Evolutionary conservation across 192 early-diverging fungal genomes (phyloP).

Genomic region (Funneliformis mosseae): DNA sequence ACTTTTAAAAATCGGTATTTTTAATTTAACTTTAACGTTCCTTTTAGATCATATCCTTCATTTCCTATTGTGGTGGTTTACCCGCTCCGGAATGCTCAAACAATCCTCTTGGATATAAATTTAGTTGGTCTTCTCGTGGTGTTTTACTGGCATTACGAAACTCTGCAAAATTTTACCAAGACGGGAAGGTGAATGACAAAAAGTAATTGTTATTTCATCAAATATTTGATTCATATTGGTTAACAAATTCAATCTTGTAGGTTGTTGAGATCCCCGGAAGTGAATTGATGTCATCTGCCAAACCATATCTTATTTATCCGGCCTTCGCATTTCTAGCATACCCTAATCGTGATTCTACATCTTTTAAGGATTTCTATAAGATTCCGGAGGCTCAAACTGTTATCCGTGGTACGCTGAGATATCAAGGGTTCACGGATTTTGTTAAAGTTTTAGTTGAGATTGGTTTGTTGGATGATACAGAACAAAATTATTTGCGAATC

Average conservation of each 20-base stretch:
- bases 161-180: conserved; percentile 86
- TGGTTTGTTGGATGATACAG: conserved; percentile 85
- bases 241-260: conserved; percentile 20
- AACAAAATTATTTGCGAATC: conserved; percentile 61
- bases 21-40: background rate
- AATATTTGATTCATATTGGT: background rate
- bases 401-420: conserved; percentile 93
- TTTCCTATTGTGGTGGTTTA: conserved; percentile 97
- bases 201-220: background rate
- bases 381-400: conserved; percentile 94
- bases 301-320: conserved; percentile 87
- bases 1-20: background rate
- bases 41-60: conserved; percentile 72
- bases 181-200: conserved; percentile 68
- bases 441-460: conserved; percentile 92
- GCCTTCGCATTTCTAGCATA: conserved; percentile 95
- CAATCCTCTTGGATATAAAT: conserved; percentile 99
- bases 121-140: conserved; percentile 97
- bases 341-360: conserved; percentile 96
- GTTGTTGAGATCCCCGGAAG: conserved; percentile 78
- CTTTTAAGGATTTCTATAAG: conserved; percentile 91
- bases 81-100: conserved; percentile 96
- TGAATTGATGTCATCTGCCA: conserved; percentile 90
- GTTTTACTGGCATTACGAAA: conserved; percentile 96
- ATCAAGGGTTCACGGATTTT: conserved; percentile 96